These are phyloP conservation scores for Magnaporthiopsis incrustans DNA, from an alignment of 2,329 filamentous ascomycete genomes.

Conservation along the genomic window DNA sequence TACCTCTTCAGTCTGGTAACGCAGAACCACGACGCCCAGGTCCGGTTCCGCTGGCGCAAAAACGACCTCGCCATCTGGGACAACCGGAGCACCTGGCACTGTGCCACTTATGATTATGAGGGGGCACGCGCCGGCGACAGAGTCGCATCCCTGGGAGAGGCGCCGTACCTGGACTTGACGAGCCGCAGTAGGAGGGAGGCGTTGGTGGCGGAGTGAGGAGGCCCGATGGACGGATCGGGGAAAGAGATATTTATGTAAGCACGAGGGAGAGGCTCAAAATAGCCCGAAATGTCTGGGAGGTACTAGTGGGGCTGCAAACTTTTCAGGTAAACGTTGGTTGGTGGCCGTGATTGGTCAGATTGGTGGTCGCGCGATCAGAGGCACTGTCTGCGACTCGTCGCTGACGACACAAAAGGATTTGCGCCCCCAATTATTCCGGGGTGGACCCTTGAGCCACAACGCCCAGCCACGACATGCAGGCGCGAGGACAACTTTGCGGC, in stretches of 20 bases:
- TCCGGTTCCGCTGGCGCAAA: slow-evolving; percentile 43
- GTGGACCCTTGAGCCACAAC: too few species aligned
- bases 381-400: too few species aligned
- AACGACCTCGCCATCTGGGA: slow-evolving; percentile 59
- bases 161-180: slow-evolving; percentile 30
- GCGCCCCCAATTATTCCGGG: too few species aligned
- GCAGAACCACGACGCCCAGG: slow-evolving; percentile 50
- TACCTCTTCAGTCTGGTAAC: slow-evolving; percentile 40
- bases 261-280: background rate
- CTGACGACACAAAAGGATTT: too few species aligned
- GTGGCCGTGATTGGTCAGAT: too few species aligned
- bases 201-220: background rate
- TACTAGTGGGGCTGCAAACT: too few species aligned
- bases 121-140: slow-evolving; percentile 33
- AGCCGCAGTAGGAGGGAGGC: slow-evolving; percentile 16
- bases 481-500: too few species aligned
- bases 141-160: slow-evolving; percentile 33
- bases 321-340: too few species aligned
- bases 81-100: slow-evolving; percentile 43
- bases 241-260: background rate
- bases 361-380: too few species aligned
- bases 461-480: too few species aligned
- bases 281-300: background rate
- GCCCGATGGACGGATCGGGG: too few species aligned
- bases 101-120: slow-evolving; percentile 54